A percentile compares a stretch with the other conserved stretches of the same genome.
phyloP scores from a whole-genome alignment of 2,329 filamentous ascomycete genomes.

The Aspergillus viridinutans region DNA sequence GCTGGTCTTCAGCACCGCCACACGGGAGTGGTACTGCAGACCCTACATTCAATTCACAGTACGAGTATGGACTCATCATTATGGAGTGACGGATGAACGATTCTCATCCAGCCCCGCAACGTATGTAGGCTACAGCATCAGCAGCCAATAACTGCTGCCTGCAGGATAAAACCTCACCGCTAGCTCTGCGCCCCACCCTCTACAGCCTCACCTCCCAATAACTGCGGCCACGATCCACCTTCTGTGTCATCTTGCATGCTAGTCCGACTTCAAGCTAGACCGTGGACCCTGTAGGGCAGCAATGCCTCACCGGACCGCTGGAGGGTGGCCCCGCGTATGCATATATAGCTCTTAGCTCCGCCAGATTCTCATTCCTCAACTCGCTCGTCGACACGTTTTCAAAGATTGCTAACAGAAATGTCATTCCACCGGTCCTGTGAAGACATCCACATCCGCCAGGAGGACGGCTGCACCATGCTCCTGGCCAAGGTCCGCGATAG shows the following conservation, averaged over 20 bases:
- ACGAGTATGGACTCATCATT: too few species aligned
- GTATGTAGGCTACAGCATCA: too few species aligned
- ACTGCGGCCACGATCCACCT: not conserved
- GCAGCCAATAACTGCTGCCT: not conserved
- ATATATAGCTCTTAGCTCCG: not conserved
- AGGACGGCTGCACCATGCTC: constrained; percentile 10
- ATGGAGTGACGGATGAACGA: too few species aligned
- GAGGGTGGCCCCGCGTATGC: too few species aligned
- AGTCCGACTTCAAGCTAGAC: not conserved
- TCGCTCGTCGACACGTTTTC: not conserved
- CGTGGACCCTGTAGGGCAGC: not conserved
- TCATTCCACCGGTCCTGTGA: constrained; percentile 12
- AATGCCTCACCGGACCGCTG: not conserved
- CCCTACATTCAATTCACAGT: too few species aligned
- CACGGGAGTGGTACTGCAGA: too few species aligned
- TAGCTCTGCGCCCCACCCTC: not conserved
- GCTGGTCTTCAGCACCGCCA: too few species aligned
- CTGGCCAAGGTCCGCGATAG: constrained; percentile 6
- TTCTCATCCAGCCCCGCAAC: too few species aligned
- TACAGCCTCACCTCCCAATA: not conserved
- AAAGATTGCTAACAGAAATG: constrained; percentile 1
- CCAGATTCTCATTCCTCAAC: not conserved
- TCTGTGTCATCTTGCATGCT: not conserved
- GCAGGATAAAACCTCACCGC: not conserved
- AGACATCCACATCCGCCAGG: constrained; percentile 10